Conservation (phyloP, 2,329 filamentous ascomycete genomes). For the Cytospora paraplurivora region DNA sequence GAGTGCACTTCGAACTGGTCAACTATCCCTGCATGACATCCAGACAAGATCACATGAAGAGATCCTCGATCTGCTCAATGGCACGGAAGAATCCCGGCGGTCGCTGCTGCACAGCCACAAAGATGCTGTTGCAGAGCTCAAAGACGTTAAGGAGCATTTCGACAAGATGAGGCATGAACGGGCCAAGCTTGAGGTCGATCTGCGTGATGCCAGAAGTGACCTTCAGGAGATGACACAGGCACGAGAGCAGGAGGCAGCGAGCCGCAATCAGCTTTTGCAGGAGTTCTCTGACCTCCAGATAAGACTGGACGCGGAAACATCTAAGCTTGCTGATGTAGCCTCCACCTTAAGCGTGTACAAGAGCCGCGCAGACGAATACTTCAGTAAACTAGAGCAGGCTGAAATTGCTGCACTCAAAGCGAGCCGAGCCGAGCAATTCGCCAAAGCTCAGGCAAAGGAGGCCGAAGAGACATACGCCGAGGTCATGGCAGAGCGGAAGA, state of each 20-base stretch:
- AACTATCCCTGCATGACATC: constrained; percentile 86
- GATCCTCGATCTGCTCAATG: constrained; percentile 87
- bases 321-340: constrained; percentile 79
- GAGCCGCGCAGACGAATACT: constrained; percentile 91
- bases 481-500: constrained; percentile 88
- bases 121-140: constrained; percentile 79
- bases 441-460: constrained; percentile 84
- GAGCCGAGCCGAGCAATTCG: constrained; percentile 88
- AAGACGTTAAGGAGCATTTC: constrained; percentile 82
- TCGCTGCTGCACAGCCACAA: constrained; percentile 83
- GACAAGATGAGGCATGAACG: constrained; percentile 85
- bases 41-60: constrained; percentile 94
- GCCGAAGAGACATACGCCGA: constrained; percentile 88
- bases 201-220: constrained; percentile 82
- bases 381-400: constrained; percentile 93
- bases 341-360: constrained; percentile 89
- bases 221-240: constrained; percentile 77
- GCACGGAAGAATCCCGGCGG: constrained; percentile 85
- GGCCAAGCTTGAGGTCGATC: constrained; percentile 77
- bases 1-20: constrained; percentile 81
- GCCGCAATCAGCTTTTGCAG: constrained; percentile 82
- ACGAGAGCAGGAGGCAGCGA: constrained; percentile 84
- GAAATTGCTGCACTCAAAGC: constrained; percentile 95
- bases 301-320: constrained; percentile 83
- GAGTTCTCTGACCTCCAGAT: constrained; percentile 95